A percentile compares a stretch with the other conserved stretches of the same genome.
Conservation (phyloP, 495 filamentous ascomycete species). For the Penicillium pulvis region DNA sequence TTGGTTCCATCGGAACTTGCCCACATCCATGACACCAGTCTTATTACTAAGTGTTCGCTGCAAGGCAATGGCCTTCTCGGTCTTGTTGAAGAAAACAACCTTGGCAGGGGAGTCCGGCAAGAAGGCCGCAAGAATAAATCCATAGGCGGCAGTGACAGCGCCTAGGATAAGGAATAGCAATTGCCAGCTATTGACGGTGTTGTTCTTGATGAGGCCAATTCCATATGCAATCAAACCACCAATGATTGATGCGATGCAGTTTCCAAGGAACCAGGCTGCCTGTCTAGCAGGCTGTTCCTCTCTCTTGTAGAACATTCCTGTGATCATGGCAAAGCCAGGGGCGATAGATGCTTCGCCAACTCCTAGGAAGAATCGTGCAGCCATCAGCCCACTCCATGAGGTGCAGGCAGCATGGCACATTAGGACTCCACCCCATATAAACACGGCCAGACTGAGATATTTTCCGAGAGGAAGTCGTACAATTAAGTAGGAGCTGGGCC, state of each 20-base stretch:
- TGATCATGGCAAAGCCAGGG: slow-evolving; percentile 60
- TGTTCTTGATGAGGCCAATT: slow-evolving; percentile 38
- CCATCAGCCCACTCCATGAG: slow-evolving; percentile 50
- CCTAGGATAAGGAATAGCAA: slow-evolving; percentile 45
- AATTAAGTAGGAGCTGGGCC: slow-evolving; percentile 52
- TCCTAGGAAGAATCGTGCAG: slow-evolving; percentile 55
- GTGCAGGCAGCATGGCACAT: slow-evolving; percentile 49
- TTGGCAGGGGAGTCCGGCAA: slow-evolving; percentile 54
- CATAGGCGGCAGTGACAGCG: slow-evolving; percentile 39
- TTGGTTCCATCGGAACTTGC: slow-evolving; percentile 59
- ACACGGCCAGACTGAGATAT: slow-evolving; percentile 40
- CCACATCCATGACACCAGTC: slow-evolving; percentile 58
- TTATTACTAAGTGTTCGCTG: slow-evolving; percentile 62
- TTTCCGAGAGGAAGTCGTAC: slow-evolving; percentile 56
- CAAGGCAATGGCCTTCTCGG: slow-evolving; percentile 53
- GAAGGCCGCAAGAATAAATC: slow-evolving; percentile 39
- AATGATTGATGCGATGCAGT: slow-evolving; percentile 51
- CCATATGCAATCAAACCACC: slow-evolving; percentile 49
- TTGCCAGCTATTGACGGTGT: slow-evolving; percentile 32
- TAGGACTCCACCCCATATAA: slow-evolving; percentile 34
- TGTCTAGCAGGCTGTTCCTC: slow-evolving; percentile 57
- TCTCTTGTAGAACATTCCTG: slow-evolving; percentile 57
- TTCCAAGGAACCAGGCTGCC: slow-evolving; percentile 55
- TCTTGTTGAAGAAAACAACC: slow-evolving; percentile 42
- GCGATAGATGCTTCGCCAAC: slow-evolving; percentile 58